Conservation (phyloP, 2,329 filamentous ascomycete species). For the Penicillium sp. region DNA sequence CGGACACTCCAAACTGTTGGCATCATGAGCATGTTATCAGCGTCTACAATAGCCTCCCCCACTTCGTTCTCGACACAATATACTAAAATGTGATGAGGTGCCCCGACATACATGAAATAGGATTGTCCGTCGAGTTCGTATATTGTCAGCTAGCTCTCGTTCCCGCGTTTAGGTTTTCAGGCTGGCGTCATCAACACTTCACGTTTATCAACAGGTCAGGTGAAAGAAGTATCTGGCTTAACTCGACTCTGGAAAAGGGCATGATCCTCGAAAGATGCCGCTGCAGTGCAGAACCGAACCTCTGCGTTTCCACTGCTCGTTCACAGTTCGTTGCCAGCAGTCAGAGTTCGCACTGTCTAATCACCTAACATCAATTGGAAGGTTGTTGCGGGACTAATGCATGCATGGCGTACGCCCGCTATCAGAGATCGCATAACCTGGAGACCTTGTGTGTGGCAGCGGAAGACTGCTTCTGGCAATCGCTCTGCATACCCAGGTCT, state of each 20-base stretch:
- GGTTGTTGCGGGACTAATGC: background rate
- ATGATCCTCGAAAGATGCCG: background rate
- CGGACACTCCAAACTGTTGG: background rate
- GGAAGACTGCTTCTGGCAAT: background rate
- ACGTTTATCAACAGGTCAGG: background rate
- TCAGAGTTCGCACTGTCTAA: background rate
- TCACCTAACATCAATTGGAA: background rate
- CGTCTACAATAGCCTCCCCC: background rate
- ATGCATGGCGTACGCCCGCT: background rate
- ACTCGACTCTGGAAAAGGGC: background rate
- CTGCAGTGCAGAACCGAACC: background rate
- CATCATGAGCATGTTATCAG: background rate
- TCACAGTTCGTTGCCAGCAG: background rate
- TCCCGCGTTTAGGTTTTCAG: background rate
- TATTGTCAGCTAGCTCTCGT: background rate
- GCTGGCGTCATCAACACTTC: background rate
- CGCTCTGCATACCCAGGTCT: background rate
- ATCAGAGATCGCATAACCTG: background rate
- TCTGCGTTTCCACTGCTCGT: background rate
- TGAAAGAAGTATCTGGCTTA: background rate
- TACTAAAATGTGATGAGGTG: background rate
- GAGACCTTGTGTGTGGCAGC: background rate
- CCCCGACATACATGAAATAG: conserved; percentile 1
- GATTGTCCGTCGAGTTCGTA: background rate
- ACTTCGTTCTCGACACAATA: background rate